Evolutionary conservation across 2,329 filamentous ascomycete species (phyloP), one percentile per base, ranked within the genome.

Genomic region (Diplocarpon rosae): DNA sequence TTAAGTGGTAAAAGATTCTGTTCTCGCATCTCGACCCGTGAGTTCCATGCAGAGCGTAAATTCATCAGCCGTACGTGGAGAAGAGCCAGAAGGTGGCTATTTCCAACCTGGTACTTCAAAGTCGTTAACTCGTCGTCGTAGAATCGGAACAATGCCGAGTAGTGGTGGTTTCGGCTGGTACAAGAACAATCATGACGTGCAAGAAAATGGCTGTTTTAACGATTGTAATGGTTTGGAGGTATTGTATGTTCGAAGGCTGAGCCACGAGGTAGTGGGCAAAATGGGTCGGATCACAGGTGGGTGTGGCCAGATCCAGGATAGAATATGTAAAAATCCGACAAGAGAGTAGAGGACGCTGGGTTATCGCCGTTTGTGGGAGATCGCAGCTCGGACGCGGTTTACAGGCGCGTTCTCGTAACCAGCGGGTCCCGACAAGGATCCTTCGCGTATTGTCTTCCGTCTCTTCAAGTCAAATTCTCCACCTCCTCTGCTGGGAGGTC

Each of bases 381-480:
- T 64, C 16, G 67, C 62, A 2, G 71, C 65, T 30, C 69, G 63
- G 42, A 70, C 63, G 50, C 71, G 69, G 51, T 62, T 70, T 59
- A 74, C 43, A 31, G 52, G 65, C 14, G 67, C 55, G 16, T 67
- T 53, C 39, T 76, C 71, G 55, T 74, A 76, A 14, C 61, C 63
- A 16, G 72, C 34, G 16, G 42, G 65, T 16, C 67, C 57, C n/a
- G 72, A 65, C n/a, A 73, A 68, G 2, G 69, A 66, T 10, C 71
- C 67, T 55, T 85, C 80, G 51, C 78, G 74, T 53, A 84, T 71
- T 0, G 84, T 89, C 70, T 89, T 90, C 52, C 85, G 80, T 54
- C 87, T 79, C 68, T 93, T 93, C 47, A 83, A 64, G 16, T 83
- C 75, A 50, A 79, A 66, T 36, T 80, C 76, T 7, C 47, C 46